Evolutionary conservation across 768 basidiomycete species (phyloP), one percentile per base, ranked within the genome.

Genomic region (Amanita fuliginea): DNA sequence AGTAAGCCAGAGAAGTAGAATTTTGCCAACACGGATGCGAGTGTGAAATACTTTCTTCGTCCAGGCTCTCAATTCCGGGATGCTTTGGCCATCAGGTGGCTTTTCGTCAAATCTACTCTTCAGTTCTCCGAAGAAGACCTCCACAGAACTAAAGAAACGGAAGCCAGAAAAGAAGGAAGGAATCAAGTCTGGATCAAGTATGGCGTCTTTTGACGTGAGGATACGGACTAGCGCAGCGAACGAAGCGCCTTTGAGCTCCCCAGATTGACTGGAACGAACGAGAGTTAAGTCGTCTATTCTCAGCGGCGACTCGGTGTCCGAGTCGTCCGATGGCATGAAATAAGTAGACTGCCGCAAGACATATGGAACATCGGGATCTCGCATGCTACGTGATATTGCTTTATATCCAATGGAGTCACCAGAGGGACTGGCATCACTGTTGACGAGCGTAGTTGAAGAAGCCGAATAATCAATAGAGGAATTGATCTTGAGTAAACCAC

Each of bases 1-100:
- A 51, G 81, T 74, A n/a, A 86, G 68, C 86, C 86, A 90, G n/a
- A 72, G 66, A 55, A 77, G 72, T 49, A 88, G 56, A 19, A 81
- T 56, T 57, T 77, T 78, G 41, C 73, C 76, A 14, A 86, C 70
- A n/a, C 78, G 70, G 46, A 78, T 63, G 46, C 77, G 78, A 32
- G 80, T 67, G 11, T 73, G 72, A 24, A 69, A 63, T 5, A 72
- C 67, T 51, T 77, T 72, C 10, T 62, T 56, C 40, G 70, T 44
- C 63, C 65, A 67, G 21, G 66, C 57, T 54, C 65, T 57, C 51
- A 58, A 67, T 61, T 75, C 48, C 60, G 59, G 46, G 49, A 54
- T 57, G 13, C 47, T 62, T 42, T 55, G 65, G 56, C 33, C 66
- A 43, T 42, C 28, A 0, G 61, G 59, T 6, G 62, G 56, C 19